These are phyloP conservation scores for Suillus sp. DNA, from an alignment of 768 basidiomycete genomes.

Conservation along the genomic window DNA sequence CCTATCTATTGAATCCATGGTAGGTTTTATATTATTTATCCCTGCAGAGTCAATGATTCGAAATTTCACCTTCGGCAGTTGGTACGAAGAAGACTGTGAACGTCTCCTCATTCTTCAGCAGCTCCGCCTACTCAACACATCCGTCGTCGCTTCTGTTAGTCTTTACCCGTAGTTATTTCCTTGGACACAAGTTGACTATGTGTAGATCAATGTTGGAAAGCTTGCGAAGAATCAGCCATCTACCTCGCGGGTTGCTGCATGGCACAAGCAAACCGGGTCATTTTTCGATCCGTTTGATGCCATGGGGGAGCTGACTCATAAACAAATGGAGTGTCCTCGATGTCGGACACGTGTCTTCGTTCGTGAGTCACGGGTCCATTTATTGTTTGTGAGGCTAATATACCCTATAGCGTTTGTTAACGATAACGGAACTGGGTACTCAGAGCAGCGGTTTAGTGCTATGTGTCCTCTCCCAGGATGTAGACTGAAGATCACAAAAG, in stretches of 20 bases:
- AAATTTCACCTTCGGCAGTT: constrained; percentile 19
- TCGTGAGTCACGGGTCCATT: constrained; percentile 31
- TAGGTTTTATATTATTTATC: constrained; percentile 16
- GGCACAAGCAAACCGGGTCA: constrained; percentile 29
- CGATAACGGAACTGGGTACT: constrained; percentile 46
- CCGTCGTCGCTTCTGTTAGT: constrained; percentile 34
- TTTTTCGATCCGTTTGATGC: constrained; percentile 41
- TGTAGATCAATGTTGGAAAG: constrained; percentile 30
- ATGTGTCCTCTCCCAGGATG: constrained; percentile 44
- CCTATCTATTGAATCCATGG: constrained; percentile 42
- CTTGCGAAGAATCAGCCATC: constrained; percentile 20
- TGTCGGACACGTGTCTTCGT: constrained; percentile 32
- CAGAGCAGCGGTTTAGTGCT: constrained; percentile 42
- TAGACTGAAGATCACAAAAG: constrained; percentile 41
- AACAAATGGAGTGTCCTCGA: constrained; percentile 37
- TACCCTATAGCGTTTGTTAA: constrained; percentile 41
- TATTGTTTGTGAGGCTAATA: neutral
- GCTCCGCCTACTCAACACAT: constrained; percentile 28
- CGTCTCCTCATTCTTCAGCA: constrained; percentile 28
- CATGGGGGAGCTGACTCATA: constrained; percentile 25
- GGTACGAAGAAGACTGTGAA: constrained; percentile 38
- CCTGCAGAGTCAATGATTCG: constrained; percentile 7
- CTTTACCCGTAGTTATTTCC: neutral
- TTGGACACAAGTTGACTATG: neutral
- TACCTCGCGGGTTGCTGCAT: constrained; percentile 19